Base-by-base conservation (phyloP, 345 rosid genomes). In the Syzygium oleosum region DNA sequence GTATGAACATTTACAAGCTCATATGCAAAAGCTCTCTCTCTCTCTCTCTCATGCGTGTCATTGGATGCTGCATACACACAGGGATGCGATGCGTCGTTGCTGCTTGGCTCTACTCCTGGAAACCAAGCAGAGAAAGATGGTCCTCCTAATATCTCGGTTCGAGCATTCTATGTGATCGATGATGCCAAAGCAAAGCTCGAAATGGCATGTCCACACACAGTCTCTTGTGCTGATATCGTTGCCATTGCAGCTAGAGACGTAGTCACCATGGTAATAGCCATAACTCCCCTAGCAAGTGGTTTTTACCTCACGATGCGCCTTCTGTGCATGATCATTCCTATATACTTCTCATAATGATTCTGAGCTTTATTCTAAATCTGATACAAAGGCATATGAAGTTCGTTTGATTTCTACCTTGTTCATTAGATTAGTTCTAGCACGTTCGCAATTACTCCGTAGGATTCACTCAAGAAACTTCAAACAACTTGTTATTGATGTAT, bases 111-210 rank as follows among this genome's bases (percentile, higher is more conserved):
- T 1, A 92, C 95, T 3, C 93, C 87, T 8, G 87, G 88, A 90
- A 95, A 92, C 89, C 91, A 94, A 93, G 96, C 99, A 51, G 99
- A 96, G 94, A 97, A 96, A 90, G 97, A 94, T 85, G 97, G 96
- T 25, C 98, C 96, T 86, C 97, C 99, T 8, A 96, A 97, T 84
- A 85, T 94, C 46, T 94, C 97, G 2, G 93, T 95, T 43, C 93
- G 94, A 29, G 91, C 99, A 85, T 97, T 97, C 88, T 96, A 96
- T 19, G 98, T 94, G 73, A 93, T 95, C 25, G 96, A 97, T 85
- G 95, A 93, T 29, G 96, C 96, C 84, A 97, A 96, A 87, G 86
- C 90, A 27, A 93, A 91, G 92, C 97, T 97, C 52, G 98, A 97
- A 86, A 85, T 29, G 85, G 96, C 92, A 85, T 97, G 98, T 86